Conservation (phyloP, 768 basidiomycete genomes). For the Calocera viscosa region DNA sequence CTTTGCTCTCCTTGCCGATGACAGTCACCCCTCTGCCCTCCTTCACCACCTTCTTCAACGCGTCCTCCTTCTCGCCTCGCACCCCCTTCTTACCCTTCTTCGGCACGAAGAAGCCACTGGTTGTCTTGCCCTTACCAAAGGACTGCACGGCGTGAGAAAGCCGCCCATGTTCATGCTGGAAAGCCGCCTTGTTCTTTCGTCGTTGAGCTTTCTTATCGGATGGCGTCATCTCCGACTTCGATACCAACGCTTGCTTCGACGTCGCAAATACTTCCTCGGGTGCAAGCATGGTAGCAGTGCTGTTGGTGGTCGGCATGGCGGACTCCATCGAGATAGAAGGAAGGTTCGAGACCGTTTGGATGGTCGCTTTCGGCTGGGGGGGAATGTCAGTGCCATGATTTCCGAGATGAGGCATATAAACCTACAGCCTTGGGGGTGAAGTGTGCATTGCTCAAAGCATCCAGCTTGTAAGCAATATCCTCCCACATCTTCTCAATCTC, state of each 20-base stretch:
- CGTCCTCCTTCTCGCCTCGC: constrained; percentile 75
- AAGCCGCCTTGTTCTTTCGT: constrained; percentile 28
- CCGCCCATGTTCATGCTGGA: constrained; percentile 55
- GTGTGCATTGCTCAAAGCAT: constrained; percentile 88
- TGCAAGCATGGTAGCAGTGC: constrained; percentile 67
- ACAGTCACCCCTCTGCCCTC: constrained; percentile 77
- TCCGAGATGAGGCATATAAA: constrained; percentile 15
- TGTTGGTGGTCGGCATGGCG: constrained; percentile 71
- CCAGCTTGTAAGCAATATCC: constrained; percentile 71
- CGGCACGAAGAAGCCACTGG: constrained; percentile 49
- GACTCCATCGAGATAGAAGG: constrained; percentile 77
- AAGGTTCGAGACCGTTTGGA: constrained; percentile 71
- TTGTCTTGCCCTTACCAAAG: constrained; percentile 31
- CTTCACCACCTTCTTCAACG: constrained; percentile 70
- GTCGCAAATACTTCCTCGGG: constrained; percentile 80
- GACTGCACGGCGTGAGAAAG: constrained; percentile 59
- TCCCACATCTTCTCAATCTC: constrained; percentile 79
- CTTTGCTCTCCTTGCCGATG: constrained; percentile 48
- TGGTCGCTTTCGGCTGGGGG: constrained; percentile 70
- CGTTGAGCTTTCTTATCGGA: constrained; percentile 61
- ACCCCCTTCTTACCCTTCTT: constrained; percentile 35
- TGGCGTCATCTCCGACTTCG: constrained; percentile 72
- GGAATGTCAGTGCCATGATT: constrained; percentile 12
- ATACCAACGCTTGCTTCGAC: constrained; percentile 41
- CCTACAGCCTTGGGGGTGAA: constrained; percentile 87